Base-by-base conservation (phyloP, 176 grass and related monocot genomes). In the Phoenix roebelenii region DNA sequence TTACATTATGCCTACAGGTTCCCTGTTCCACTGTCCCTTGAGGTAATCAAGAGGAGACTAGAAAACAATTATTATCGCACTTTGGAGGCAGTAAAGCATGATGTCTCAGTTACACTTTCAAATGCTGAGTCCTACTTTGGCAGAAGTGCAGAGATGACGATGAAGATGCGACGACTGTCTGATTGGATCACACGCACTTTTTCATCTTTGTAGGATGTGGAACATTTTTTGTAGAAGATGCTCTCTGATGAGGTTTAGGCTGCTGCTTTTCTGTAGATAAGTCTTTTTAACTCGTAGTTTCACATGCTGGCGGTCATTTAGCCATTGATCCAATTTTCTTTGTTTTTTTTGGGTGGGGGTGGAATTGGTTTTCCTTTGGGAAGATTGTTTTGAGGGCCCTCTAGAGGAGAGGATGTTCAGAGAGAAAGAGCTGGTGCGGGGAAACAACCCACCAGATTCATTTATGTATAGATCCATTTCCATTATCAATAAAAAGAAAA, bases 1-100 rank as follows among this genome's bases (percentile, higher is more conserved):
- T 9, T 12, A 44, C 35, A 44, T 44, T 74, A 22, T 52, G 69
- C 22, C 39, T 50, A 1, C 72, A 97, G 92, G 66, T 97, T 88
- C 59, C 87, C 84, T 69, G 87, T 85, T 73, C 92, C 76, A 23
- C 78, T 97, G 72, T 97, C 92, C 7, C 39, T 88, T 67, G 92
- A 97, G 66, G 87, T 90, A 54, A 91, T 97, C 64, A 91, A 77
- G 63, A 85, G 58, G 77, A 91, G 87, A 71, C 70, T 91, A 22
- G 76, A 85, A 19, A 97, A 76, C 24, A 77, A 83, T 69, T 91
- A 91, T 66, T 91, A 88, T 75, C 83, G 84, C 53, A 91, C 84
- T 54, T 29, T 88, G 57, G 87, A 88, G 52, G 86, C 92, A 50
- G 69, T 91, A 26, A 80, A 69, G 74, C 83, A 91, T 64, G 92